Evolutionary conservation across 2,329 filamentous ascomycete genomes (phyloP), one percentile per base, ranked within the genome.

Genomic region (Xylaria arbuscula): DNA sequence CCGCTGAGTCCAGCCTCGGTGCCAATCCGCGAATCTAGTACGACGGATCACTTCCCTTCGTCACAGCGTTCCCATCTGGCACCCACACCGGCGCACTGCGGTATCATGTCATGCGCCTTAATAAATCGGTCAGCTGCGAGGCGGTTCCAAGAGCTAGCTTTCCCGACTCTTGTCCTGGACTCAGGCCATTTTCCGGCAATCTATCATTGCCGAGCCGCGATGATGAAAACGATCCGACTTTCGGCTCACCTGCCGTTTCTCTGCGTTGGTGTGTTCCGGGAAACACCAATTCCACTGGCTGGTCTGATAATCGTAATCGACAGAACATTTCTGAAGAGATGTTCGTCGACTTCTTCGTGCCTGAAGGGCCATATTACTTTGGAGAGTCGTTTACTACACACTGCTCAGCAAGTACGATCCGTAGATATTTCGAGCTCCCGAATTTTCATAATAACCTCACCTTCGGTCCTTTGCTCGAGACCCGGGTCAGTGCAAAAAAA

Each of bases 21-120:
- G 10, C 38, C 19, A 36, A 57, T 10, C 54, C 22, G 1, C 54
- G 22, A 42, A 36, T 28, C 28, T 45, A 38, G 54, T n/a, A 42
- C 15, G 54, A 57, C 13, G 13, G 13, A 8, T 15, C 7, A 17
- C 15, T 3, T 28, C 34, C 36, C 40, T 56, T 57, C 38, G 22
- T 38, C 19, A 5, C 54, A n/a, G 15, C 38, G 10, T 45, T 54
- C 19, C 34, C 59, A 1, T 15, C 36, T 9, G 9, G 24, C 15
- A 9, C 22, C 15, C 5, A 62, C 24, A 62, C 48, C 2, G 59
- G 59, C 15, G 59, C 54, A 5, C 48, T 62, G 15, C 59, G 59
- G n/a, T 62, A 54, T 8, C 59, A 62, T 32, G 59, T 36, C n/a
- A 53, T 62, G 59, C 59, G 59, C 48, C 19, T 54, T 22, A 54